A percentile compares a stretch with the other conserved stretches of the same genome.
Conservation (phyloP, 495 filamentous ascomycete genomes). For the Immersiella caudata region DNA sequence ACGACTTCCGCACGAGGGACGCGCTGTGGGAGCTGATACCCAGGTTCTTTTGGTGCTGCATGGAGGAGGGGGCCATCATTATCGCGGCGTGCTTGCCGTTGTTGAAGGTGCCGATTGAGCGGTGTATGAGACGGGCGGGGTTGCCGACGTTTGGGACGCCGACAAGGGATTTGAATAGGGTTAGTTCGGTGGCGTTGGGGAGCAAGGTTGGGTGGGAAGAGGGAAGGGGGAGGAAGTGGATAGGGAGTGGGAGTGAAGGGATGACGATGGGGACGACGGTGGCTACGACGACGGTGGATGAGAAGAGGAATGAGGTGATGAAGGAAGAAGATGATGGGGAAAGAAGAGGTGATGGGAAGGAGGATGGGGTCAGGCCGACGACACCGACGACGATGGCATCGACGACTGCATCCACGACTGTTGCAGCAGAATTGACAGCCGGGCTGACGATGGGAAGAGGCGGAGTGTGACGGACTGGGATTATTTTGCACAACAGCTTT, state of each 20-base stretch:
- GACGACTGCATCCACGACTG: not conserved
- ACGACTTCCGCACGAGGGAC: not conserved
- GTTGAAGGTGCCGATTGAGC: slow-evolving; percentile 15
- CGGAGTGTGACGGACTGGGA: not conserved
- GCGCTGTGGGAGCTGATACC: slow-evolving; percentile 2
- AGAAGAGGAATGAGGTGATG: not conserved
- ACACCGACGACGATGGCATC: not conserved
- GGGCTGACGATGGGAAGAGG: not conserved
- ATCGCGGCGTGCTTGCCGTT: slow-evolving; percentile 17
- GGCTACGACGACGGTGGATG: too few species aligned
- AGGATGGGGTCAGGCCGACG: not conserved
- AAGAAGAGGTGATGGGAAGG: not conserved
- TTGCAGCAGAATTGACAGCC: not conserved
- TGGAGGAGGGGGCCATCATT: slow-evolving; percentile 15
- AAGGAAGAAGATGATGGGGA: not conserved
- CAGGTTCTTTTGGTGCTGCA: slow-evolving; percentile 8
- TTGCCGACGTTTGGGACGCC: not conserved
- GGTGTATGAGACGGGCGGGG: not conserved
- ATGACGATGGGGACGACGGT: not conserved
- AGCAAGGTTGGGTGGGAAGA: not conserved
- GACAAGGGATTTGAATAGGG: not conserved
- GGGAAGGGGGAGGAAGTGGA: not conserved
- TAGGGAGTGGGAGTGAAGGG: not conserved
- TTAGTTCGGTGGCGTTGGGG: not conserved
- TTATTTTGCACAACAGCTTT: too few species aligned